Evolutionary conservation across 2,329 filamentous ascomycete species (phyloP), one percentile per base, ranked within the genome.

Genomic region (Alternaria sp.): DNA sequence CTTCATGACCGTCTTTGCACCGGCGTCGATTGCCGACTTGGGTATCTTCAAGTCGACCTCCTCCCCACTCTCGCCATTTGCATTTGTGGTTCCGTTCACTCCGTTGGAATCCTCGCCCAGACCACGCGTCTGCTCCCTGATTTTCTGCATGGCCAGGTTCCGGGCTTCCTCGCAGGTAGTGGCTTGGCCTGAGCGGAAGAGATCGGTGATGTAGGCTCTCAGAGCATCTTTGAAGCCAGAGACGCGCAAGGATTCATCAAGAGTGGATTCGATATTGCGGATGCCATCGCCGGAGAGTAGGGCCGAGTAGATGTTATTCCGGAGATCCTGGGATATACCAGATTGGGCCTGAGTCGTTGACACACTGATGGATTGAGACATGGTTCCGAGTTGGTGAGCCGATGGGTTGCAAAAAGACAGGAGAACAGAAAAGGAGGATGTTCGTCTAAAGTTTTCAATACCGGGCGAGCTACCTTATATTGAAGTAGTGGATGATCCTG

Each of bases 201-300:
- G 81, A 57, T 85, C 80, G 47, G 83, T 82, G 18, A 86, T 81
- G 61, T 88, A 83, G 47, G 78, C 79, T 58, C 83, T 83, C 61
- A 89, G 80, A 28, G 81, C 80, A 67, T 86, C 82, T 42, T 84
- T 84, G 86, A 87, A 89, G 66, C 86, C 86, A n/a, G 80, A 77
- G 54, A 84, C 81, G 68, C 86, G 83, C 11, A 89, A 81, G 22
- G 83, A 82, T 68, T 86, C 81, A 59, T 83, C 80, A 26, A 89
- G 80, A 1, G 82, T 81, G 38, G 78, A 68, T 69, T 88, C 85
- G 43, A 89, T 85, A 69, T 83, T 82, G 69, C 83, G 81, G 65
- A 88, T 83, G 54, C 83, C 82, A 68, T 80, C 78, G 47, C 79
- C 76, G 34, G 80, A 79, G 62, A 81, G 79, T 41, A 87, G 83